Evolutionary conservation across 1,139 yeast genomes (phyloP).

Genomic region (Taiozyma sp.): DNA sequence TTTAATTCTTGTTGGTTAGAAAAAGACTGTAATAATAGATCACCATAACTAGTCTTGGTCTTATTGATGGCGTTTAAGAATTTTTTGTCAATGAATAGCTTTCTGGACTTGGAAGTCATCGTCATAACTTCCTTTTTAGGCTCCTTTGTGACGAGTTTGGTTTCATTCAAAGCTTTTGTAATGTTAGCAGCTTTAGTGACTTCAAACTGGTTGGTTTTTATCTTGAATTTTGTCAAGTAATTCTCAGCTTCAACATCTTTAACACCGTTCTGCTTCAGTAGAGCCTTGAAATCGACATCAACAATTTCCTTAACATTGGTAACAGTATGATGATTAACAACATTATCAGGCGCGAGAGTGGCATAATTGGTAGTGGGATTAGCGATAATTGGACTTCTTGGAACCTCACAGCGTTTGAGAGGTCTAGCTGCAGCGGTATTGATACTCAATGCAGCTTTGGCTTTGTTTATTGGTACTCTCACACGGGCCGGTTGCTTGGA

Average conservation of each 20-base stretch:
- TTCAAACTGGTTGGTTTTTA: background rate
- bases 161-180: background rate
- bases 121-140: background rate
- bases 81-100: background rate
- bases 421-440: background rate
- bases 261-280: background rate
- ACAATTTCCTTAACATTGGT: background rate
- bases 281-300: background rate
- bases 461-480: background rate
- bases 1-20: background rate
- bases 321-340: background rate
- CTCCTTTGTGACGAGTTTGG: background rate
- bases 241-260: background rate
- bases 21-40: background rate
- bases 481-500: background rate
- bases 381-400: background rate
- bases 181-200: background rate
- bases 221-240: background rate
- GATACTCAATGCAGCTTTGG: background rate
- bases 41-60: background rate
- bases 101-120: background rate
- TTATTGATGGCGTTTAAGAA: background rate
- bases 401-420: background rate
- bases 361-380: background rate
- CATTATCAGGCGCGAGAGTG: background rate